Percentiles rank a stretch among this genome's conserved stretches.
Evolutionary conservation across 345 rosid genomes (phyloP).

Genomic region (Dimocarpus longan): DNA sequence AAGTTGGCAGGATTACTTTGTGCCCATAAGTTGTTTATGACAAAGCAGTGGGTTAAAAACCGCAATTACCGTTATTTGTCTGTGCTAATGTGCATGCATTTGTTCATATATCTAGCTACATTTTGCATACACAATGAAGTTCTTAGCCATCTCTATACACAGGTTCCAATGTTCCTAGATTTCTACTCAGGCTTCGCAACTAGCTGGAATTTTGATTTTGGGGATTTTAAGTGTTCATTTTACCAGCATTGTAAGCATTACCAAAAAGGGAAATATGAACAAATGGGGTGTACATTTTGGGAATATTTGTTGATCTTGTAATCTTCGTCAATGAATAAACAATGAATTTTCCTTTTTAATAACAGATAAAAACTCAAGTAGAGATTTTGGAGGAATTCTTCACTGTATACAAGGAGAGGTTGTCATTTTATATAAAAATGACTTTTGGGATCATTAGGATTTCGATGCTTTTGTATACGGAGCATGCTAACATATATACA

Average conservation of each 20-base stretch:
- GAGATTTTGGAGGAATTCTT: background rate
- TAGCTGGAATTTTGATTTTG: background rate
- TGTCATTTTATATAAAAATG: too few species aligned
- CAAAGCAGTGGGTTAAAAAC: background rate
- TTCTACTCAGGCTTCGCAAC: constrained; percentile 8
- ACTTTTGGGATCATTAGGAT: background rate
- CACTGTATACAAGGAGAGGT: background rate
- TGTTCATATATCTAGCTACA: constrained; percentile 13
- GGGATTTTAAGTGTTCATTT: background rate
- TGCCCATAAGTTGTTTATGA: background rate
- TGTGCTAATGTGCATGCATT: constrained; percentile 10
- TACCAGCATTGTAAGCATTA: constrained; percentile 7
- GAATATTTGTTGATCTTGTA: constrained; percentile 1
- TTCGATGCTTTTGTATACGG: background rate
- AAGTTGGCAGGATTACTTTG: background rate
- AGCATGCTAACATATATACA: too few species aligned
- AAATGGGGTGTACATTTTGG: constrained; percentile 6
- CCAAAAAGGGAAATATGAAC: constrained; percentile 4
- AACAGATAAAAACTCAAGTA: background rate
- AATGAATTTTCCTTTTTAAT: background rate
- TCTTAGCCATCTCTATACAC: background rate
- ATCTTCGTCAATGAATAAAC: background rate
- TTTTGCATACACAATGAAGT: background rate
- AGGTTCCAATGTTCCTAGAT: constrained; percentile 19
- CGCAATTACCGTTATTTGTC: background rate